Evolutionary conservation across 441 rosid genomes (phyloP), one percentile per base, ranked within the genome.

Genomic region (Populus tomentosa): DNA sequence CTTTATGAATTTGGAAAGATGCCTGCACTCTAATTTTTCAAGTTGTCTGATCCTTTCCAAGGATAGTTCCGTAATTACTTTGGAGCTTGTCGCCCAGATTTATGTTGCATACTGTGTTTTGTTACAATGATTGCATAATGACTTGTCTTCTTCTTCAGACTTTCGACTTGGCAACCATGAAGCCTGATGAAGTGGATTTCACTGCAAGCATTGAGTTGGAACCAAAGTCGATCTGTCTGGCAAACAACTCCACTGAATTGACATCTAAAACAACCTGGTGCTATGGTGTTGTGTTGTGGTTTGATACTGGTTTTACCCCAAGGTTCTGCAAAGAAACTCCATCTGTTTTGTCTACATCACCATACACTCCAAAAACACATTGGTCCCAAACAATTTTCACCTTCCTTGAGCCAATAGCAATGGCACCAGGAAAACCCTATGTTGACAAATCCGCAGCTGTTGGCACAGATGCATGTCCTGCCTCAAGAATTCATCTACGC

Each of bases 361-460:
- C 98, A 0, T 85, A 82, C 78, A 89, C 92, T 56, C 89, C 90
- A 42, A 89, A 84, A 85, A 95, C 99, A 14, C 99, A 95, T 68
- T 95, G 99, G 99, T 78, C 91, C 5, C 99, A 95, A 78, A 95
- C 99, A 7, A 83, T 95, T 74, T 80, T 95, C 79, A 93, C 97
- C 9, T 92, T 95, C 73, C 80, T 65, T 63, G 93, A 95, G 75
- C 98, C 99, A 38, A 88, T 93, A 82, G 90, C 91, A 42, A 80
- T 88, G 65, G 84, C 90, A 56, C 24, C 80, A 1, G 73, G 75
- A 68, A 72, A 83, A 62, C 79, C 72, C 46, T 69, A 67, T 63
- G 69, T 78, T 62, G 80, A 86, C 67, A 79, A 78, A 80, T 72
- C 78, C 35, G 84, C 86, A 33, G 77, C 73, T 46, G 80, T 89